Evolutionary conservation across 1,284 basidiomycete species (phyloP), one percentile per base, ranked within the genome.

Genomic region (Malassezia furfur): DNA sequence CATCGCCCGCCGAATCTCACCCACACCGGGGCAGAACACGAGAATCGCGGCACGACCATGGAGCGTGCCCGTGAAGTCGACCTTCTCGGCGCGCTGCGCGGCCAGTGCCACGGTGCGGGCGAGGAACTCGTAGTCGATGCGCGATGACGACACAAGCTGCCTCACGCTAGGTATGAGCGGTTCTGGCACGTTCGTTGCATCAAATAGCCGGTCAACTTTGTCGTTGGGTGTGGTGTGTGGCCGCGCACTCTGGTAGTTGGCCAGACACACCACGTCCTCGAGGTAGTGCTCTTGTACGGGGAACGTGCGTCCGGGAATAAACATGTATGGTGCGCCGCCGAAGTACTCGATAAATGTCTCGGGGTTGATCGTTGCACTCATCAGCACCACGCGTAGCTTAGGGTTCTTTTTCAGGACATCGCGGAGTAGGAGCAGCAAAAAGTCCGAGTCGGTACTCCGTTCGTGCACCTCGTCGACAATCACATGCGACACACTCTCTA

Each of bases 401-500:
- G 78, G 77, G 66, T 91, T 86, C n/a, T 76, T 79, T 57, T 78
- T 78, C 44, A 96, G 76, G 10, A 94, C 77, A 64, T 89, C 85
- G 58, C 85, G 83, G 28, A 82, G 78, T 68, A 93, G 85, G n/a
- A 94, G 81, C 1, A 96, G 80, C 39, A 96, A 77, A 64, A 96
- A 85, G 75, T 96, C 91, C 12, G 86, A 84, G 66, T 94, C 90
- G 10, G 91, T 82, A 14, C 87, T 88, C 49, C 90, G 82, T 77
- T 93, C 89, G 70, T 93, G 90, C 31, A 89, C 87, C 79, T 96
- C 91, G 67, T 96, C 91, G 12, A 96, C 87, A 43, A 96, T 79
- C 31, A 96, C 80, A 76, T 94, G 91, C 6, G 85, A 86, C 46
- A 91, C 81, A 45, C 82, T 80, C 25, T 80, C 74, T 15, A 96